Evolutionary conservation across 2,329 filamentous ascomycete species (phyloP).

Genomic region (Paracorniculantispora psalliotae): DNA sequence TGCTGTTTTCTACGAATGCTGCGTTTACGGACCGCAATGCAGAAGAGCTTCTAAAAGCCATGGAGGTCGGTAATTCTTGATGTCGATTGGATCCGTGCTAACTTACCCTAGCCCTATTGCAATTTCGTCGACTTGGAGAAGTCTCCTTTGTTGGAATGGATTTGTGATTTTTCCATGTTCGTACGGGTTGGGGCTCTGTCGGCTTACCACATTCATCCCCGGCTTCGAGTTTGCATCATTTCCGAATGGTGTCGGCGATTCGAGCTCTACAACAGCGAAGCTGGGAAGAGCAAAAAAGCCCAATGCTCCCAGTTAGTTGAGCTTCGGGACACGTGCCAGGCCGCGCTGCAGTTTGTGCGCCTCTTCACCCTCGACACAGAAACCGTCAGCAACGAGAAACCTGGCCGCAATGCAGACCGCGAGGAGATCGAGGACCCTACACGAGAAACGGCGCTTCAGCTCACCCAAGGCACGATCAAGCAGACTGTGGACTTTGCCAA

Average conservation of each 20-base stretch:
- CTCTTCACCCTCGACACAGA: background rate
- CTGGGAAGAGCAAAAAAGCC: no score
- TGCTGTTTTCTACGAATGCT: background rate
- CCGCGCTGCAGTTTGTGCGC: background rate
- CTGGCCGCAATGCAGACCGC: background rate
- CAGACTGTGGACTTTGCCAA: background rate
- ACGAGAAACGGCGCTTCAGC: fast-evolving
- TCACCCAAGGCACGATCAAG: background rate
- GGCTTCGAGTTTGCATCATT: background rate
- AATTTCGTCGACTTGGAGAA: no score
- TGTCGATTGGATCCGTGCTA: background rate
- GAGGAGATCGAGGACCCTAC: fast-evolving
- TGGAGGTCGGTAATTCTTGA: background rate
- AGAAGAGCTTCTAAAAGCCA: background rate
- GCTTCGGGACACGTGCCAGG: background rate
- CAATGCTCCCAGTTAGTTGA: background rate
- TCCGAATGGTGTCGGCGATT: background rate
- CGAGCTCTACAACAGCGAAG: background rate
- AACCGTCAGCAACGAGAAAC: fast-evolving
- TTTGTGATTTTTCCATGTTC: background rate
- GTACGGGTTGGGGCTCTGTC: background rate
- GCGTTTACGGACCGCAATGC: background rate
- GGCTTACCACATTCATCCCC: background rate
- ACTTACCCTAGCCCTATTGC: background rate
- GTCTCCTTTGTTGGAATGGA: no score